Base-by-base conservation (phyloP, 805 yeast species). In the Hanseniaspora jakobsenii region DNA sequence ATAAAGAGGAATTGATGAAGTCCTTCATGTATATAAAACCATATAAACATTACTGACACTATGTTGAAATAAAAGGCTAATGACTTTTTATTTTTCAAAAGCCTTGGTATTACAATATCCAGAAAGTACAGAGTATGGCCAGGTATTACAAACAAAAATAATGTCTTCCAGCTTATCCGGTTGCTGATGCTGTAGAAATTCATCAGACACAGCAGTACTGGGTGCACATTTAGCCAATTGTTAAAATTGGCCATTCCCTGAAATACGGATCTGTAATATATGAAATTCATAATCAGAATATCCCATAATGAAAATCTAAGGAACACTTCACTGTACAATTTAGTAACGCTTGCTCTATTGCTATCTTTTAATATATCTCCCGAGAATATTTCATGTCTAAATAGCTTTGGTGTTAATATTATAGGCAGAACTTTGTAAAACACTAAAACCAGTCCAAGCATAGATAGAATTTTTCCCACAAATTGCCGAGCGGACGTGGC, bases 221-320 rank as follows among this genome's bases (percentile, higher is more conserved):
- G 38, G 14, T 41, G 45, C 14, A 34, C 30, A 22, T 34, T 16
- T n/a, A 41, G 28, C 45, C 45, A 41, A 13, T 31, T 31, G 23
- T 34, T 28, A 18, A 41, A 21, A 21, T 41, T 41, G 5, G 34
- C 45, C 12, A 21, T 12, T 21, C 29, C 35, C 16, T 35, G 23
- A 26, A 41, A 41, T 34, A 34, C 28, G 6, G 28, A 19, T 12
- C 32, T 17, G 19, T 41, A 41, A 19, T 41, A 41, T 12, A 21
- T 34, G n/a, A 41, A 22, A 16, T 41, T 41, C 16, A 34, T 12
- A 4, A 29, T 41, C 22, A 41, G 17, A 14, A 41, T 9, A 22
- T 41, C 34, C 38, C 38, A 28, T 12, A 41, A 17, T 2, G 45
- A 34, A 6, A 40, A 22, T 21, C 18, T 18, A 6, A 7, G 9